phyloP scores from a whole-genome alignment of 2,329 filamentous ascomycete species.

The Calonectria hongkongensis region DNA sequence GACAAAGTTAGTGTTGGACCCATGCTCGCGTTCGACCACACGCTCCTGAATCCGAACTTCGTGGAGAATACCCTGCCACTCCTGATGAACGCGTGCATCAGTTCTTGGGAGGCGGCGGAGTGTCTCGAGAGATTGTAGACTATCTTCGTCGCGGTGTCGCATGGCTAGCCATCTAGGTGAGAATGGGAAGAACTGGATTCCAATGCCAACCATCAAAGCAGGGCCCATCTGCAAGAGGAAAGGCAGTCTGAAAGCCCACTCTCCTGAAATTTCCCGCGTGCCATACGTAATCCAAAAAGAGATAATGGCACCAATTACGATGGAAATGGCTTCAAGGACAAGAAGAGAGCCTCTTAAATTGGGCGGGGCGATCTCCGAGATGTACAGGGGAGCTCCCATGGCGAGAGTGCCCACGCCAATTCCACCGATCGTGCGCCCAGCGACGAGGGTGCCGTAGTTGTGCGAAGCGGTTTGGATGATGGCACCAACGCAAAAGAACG shows the following conservation, averaged over 20 bases:
- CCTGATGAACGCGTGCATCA: slow-evolving; percentile 66
- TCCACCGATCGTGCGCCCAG: slow-evolving; percentile 55
- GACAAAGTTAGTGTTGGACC: slow-evolving; percentile 52
- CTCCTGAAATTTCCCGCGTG: slow-evolving; percentile 63
- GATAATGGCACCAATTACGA: slow-evolving; percentile 71
- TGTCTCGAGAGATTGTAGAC: slow-evolving; percentile 59
- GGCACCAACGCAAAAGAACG: slow-evolving; percentile 65
- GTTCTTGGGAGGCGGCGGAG: slow-evolving; percentile 63
- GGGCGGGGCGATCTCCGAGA: slow-evolving; percentile 59
- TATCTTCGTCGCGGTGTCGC: slow-evolving; percentile 61
- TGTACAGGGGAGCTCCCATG: slow-evolving; percentile 57
- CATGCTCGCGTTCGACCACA: slow-evolving; percentile 27
- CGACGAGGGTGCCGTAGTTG: slow-evolving; percentile 53
- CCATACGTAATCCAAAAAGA: slow-evolving; percentile 74
- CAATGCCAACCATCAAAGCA: slow-evolving; percentile 55
- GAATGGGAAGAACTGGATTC: slow-evolving; percentile 67
- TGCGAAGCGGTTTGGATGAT: slow-evolving; percentile 59
- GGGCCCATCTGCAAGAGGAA: slow-evolving; percentile 64
- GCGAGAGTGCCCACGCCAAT: slow-evolving; percentile 56
- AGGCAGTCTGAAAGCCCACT: slow-evolving; percentile 67
- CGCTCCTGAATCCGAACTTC: slow-evolving; percentile 67
- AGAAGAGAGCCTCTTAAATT: slow-evolving; percentile 64
- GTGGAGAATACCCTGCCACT: slow-evolving; percentile 69
- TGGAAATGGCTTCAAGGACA: slow-evolving; percentile 69
- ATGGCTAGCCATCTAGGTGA: slow-evolving; percentile 67